A percentile compares a stretch with the other conserved stretches of the same genome.
These are phyloP conservation scores for Phyllosticta ampelicida DNA, from an alignment of 2,329 filamentous ascomycete species.

Conservation along the genomic window DNA sequence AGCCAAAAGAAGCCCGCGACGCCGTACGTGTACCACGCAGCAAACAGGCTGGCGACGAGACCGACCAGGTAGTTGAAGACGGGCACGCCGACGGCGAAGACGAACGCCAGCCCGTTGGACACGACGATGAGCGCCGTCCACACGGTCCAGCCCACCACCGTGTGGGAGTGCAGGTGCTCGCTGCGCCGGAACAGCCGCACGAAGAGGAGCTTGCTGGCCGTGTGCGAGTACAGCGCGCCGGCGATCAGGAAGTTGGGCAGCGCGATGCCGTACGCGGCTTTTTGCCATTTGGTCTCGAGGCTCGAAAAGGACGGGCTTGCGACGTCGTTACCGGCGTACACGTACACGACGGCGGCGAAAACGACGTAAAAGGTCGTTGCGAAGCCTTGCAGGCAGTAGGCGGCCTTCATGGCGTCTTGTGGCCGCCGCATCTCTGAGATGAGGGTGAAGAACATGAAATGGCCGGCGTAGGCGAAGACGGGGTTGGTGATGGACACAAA, in stretches of 20 bases:
- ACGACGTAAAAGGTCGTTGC: conserved; percentile 42
- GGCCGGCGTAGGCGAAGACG: conserved; percentile 43
- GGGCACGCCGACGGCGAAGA: conserved; percentile 39
- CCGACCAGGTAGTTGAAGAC: conserved; percentile 45
- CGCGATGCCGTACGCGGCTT: conserved; percentile 41
- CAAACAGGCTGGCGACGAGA: conserved; percentile 41
- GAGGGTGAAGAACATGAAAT: conserved; percentile 46
- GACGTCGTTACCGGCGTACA: conserved; percentile 39
- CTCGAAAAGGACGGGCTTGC: conserved; percentile 39
- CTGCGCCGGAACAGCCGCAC: conserved; percentile 38
- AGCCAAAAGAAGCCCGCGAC: conserved; percentile 44
- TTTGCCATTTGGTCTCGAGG: conserved; percentile 35
- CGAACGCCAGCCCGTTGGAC: conserved; percentile 35
- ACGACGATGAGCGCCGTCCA: conserved; percentile 39
- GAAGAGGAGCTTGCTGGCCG: conserved; percentile 42
- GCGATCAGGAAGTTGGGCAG: conserved; percentile 43
- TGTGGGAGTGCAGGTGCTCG: conserved; percentile 39
- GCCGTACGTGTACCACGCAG: conserved; percentile 45
- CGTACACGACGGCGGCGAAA: conserved; percentile 42
- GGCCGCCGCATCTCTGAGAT: conserved; percentile 44
- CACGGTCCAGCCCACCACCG: conserved; percentile 34
- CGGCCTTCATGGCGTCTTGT: conserved; percentile 42
- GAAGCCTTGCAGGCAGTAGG: conserved; percentile 39
- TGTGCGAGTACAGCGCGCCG: conserved; percentile 41
- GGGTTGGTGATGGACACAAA: conserved; percentile 42